phyloP scores from a whole-genome alignment of 2,329 filamentous ascomycete genomes.

The Fusarium nodosum region DNA sequence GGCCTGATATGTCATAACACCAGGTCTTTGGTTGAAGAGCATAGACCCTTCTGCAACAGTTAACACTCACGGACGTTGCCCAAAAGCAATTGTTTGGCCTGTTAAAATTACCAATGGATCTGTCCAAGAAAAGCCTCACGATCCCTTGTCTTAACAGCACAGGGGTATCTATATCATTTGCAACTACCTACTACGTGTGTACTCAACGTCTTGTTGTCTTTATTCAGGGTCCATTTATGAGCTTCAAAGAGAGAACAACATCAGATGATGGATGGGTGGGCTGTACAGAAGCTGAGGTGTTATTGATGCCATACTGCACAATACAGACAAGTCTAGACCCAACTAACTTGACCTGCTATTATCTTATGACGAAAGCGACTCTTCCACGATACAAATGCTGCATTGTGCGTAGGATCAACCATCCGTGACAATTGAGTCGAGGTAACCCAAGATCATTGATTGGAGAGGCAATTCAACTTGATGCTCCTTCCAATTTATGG shows the following conservation, averaged over 20 bases:
- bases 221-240: conserved; percentile 28
- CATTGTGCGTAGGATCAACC: conserved; percentile 33
- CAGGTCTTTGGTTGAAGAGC: conserved; percentile 1
- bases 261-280: conserved; percentile 7
- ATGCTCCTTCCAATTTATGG: conserved; percentile 3
- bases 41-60: conserved; percentile 21
- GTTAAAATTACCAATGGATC: conserved; percentile 23
- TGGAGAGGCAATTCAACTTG: conserved; percentile 23
- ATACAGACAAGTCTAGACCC: conserved; percentile 13
- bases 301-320: neutral
- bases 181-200: neutral
- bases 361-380: conserved; percentile 15
- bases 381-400: conserved; percentile 6
- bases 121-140: conserved; percentile 10
- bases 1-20: conserved; percentile 19
- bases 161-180: conserved; percentile 29
- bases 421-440: conserved; percentile 34
- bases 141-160: conserved; percentile 19
- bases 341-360: conserved; percentile 7
- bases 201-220: conserved; percentile 3
- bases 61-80: conserved; percentile 15
- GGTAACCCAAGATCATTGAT: conserved; percentile 38
- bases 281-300: conserved; percentile 1
- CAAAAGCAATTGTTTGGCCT: conserved; percentile 26
- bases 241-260: neutral